Base-by-base conservation (phyloP, 2,329 filamentous ascomycete genomes). In the Botrytis cinerea region DNA sequence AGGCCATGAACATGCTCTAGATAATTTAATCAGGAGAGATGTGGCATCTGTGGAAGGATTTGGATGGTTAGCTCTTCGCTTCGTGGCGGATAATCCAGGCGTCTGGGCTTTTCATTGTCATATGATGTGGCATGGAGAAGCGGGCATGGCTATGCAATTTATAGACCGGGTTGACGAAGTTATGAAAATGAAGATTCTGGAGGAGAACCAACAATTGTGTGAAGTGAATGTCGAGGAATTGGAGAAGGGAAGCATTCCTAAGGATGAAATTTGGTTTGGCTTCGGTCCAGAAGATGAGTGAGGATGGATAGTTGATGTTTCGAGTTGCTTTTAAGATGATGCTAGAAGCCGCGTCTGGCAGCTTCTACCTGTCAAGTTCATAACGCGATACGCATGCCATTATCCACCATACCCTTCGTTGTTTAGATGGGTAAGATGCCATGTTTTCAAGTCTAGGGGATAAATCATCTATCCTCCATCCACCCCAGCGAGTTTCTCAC, bases 111-210 rank as follows among this genome's bases (percentile, higher is more conserved):
- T 90, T 35, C 88, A 89, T 78, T 90, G 88, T 76, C 88, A 90
- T 76, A 85, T 89, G 73, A 82, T 83, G 0, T 90, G 88, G 88
- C 88, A 90, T 77, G 83, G 84, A 0, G 87, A 88, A 76, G 85
- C 87, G 1, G 88, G 88, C 1, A 84, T 90, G 82, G 74, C 86
- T 46, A 90, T 91, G 89, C 87, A 89, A 79, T 85, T 91, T 71
- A 77, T 88, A 43, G 85, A 84, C 12, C 81, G 85, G 45, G 81
- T 83, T 18, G 86, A 88, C 62, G 81, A 81, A 57, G 80, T 90
- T 75, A 80, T 78, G 43, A 78, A 73, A 14, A 85, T 82, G 82
- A 72, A 79, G 28, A 59, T 89, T 3, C 86, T 87, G 0, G 81
- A 82, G 32, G 84, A 83, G 20, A 84, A 85, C 66, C 81, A 78